A percentile compares a stretch with the other conserved stretches of the same genome.
These are phyloP conservation scores for Simmondsia chinensis DNA, from an alignment of 148 eudicot species.

Conservation along the genomic window DNA sequence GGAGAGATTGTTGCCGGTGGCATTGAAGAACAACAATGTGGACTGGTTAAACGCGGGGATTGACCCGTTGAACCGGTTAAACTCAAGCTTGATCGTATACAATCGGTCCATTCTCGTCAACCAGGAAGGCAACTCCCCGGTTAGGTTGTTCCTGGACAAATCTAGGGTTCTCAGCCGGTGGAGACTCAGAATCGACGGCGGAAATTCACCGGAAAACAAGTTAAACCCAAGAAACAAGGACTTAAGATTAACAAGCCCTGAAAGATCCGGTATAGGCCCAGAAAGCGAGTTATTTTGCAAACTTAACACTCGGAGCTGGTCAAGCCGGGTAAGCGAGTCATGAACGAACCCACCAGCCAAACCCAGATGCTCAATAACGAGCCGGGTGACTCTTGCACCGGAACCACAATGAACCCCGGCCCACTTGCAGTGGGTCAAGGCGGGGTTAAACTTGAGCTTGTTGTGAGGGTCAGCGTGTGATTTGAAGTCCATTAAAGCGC, in stretches of 20 bases:
- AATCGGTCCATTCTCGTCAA: conserved; percentile 19
- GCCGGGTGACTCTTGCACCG: conserved; percentile 15
- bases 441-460: conserved; percentile 21
- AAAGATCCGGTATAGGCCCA: conserved; percentile 45
- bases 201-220: conserved; percentile 25
- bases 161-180: conserved; percentile 38
- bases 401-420: conserved; percentile 26
- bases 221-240: conserved; percentile 31
- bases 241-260: conserved; percentile 29
- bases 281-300: conserved; percentile 40
- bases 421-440: conserved; percentile 35
- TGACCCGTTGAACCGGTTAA: conserved; percentile 31
- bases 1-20: conserved; percentile 28
- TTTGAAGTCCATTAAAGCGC: conserved; percentile 28
- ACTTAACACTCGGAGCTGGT: conserved; percentile 48
- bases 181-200: conserved; percentile 23
- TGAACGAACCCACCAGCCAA: conserved; percentile 21
- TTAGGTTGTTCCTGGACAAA: conserved; percentile 29
- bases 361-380: conserved; percentile 23
- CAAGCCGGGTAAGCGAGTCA: conserved; percentile 30
- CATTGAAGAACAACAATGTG: conserved; percentile 32
- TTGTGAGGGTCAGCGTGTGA: conserved; percentile 28
- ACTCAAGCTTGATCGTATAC: conserved; percentile 28
- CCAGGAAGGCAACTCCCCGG: conserved; percentile 24
- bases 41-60: conserved; percentile 44